Percentiles rank a stretch among this genome's conserved stretches.
phyloP scores from a whole-genome alignment of 2,329 filamentous ascomycete genomes.

The Endocalyx cinctus region DNA sequence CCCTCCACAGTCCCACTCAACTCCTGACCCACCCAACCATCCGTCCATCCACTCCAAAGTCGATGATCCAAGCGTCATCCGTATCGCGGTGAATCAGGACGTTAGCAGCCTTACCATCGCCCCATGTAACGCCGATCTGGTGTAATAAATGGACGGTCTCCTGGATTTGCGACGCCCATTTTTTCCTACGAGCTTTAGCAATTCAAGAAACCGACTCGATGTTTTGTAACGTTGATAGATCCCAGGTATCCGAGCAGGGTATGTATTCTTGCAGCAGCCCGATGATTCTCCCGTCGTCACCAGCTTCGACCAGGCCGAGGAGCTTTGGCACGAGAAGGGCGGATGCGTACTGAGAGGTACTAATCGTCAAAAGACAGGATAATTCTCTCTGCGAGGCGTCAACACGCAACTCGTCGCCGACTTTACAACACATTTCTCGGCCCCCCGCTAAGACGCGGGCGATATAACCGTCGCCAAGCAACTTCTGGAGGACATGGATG shows the following conservation, averaged over 20 bases:
- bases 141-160: conserved; percentile 22
- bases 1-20: conserved; percentile 31
- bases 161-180: conserved; percentile 21
- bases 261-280: conserved; percentile 11
- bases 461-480: conserved; percentile 12
- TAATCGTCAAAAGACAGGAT: conserved; percentile 10
- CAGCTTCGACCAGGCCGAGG: conserved; percentile 9
- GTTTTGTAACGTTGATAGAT: conserved; percentile 8
- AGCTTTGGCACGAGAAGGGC: conserved; percentile 13
- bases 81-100: conserved; percentile 31
- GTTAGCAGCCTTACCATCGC: conserved; percentile 28
- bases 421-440: conserved; percentile 12
- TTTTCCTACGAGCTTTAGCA: conserved; percentile 8
- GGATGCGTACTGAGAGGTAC: conserved; percentile 6
- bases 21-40: conserved; percentile 35
- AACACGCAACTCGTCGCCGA: conserved; percentile 7
- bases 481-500: conserved; percentile 11
- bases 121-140: conserved; percentile 24
- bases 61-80: conserved; percentile 33
- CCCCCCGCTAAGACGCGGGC: conserved; percentile 9
- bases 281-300: conserved; percentile 8
- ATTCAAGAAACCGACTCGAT: conserved; percentile 10
- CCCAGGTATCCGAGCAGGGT: conserved; percentile 8
- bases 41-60: conserved; percentile 34
- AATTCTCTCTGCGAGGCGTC: conserved; percentile 11